Base-by-base conservation (phyloP, 768 basidiomycete species). In the Hebeloma cylindrosporum region DNA sequence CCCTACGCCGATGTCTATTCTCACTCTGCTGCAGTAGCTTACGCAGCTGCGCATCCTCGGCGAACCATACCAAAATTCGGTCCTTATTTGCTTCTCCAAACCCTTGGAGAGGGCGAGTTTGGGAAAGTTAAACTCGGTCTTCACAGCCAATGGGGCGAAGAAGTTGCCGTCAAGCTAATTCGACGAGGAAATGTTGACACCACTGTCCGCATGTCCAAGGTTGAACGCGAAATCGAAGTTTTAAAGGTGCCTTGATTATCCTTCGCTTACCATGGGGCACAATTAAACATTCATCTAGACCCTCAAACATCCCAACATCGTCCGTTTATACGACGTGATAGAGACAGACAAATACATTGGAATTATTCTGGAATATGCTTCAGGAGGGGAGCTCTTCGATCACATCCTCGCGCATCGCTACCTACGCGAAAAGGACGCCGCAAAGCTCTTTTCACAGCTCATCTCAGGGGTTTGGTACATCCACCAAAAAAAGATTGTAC, bases 321-420 rank as follows among this genome's bases (percentile, higher is more conserved):
- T 98, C 26, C 85, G 93, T 7, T 73, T 98, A 33, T 97, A 95
- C 78, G 96, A 99, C 61, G 94, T 98, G 16, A 96, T 99, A 54
- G 94, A 98, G 65, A 98, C 96, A 1, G 96, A 98, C 74, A 97
- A 96, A 67, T 98, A 98, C 69, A 98, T 99, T 58, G 96, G 96
- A 27, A 99, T 99, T 61, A 95, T 99, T 56, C 82, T 99, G 50
- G 96, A 98, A 65, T 98, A 95, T 59, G 96, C 96, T 26, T 93
- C 92, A 1, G 96, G 96, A 41, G 96, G 96, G 44, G 96, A 99
- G 64, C 82, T 99, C 16, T 98, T 99, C 66, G 96, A 99, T 68
- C 92, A 97, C 66, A 99, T 99, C 62, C 82, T 98, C 40, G 95
- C 95, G 14, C 96, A 97, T 63, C 88, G 93, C 30, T 96, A 95